Base-by-base conservation (phyloP, 1,139 yeast species). In the Taphrina flavorubra region DNA sequence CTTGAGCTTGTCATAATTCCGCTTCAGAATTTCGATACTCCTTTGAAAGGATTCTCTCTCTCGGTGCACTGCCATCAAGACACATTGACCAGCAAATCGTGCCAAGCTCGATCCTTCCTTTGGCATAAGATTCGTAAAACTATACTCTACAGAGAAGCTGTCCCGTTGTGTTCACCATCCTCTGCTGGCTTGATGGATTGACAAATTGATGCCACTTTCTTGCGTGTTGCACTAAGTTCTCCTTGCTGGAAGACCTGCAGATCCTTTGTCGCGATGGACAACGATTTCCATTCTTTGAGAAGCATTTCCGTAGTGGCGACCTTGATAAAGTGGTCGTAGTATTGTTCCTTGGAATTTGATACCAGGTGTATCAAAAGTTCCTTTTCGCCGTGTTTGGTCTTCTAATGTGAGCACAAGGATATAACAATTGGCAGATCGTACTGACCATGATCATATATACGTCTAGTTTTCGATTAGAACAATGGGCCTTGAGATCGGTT, bases 361-460 rank as follows among this genome's bases (percentile, higher is more conserved):
- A 57, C 61, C 20, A 55, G 14, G 18, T 42, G 8, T 11, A 56
- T 31, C 34, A 63, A 34, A 31, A 63, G 47, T 16, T 63, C 67
- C 46, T 63, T 63, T 20, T 56, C 61, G 6, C 67, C 67, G 20
- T 63, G 67, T 49, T 63, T 63, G 16, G 67, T 63, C 62, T 56
- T 7, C 0, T 18, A 6, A 11, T 6, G 42, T 56, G 16, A 40
- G 62, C 46, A 44, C 40, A 36, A 36, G 20, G 31, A 25, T 2
- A 11, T 6, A 36, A 18, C 2, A 10, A 18, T 37, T 31, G 31
- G 16, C n/a, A 13, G 20, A 11, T 16, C 2, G 31, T 18, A n/a
- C 60, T 39, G 42, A 58, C 84, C 81, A 92, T 86, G 39, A 89
- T 79, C 1, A 88, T 81, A 57, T 83, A 79, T 6, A 86, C 77